Percentiles rank a stretch among this genome's conserved stretches.
Evolutionary conservation across 2,329 filamentous ascomycete genomes (phyloP).

Genomic region (Ilyonectria sp.): DNA sequence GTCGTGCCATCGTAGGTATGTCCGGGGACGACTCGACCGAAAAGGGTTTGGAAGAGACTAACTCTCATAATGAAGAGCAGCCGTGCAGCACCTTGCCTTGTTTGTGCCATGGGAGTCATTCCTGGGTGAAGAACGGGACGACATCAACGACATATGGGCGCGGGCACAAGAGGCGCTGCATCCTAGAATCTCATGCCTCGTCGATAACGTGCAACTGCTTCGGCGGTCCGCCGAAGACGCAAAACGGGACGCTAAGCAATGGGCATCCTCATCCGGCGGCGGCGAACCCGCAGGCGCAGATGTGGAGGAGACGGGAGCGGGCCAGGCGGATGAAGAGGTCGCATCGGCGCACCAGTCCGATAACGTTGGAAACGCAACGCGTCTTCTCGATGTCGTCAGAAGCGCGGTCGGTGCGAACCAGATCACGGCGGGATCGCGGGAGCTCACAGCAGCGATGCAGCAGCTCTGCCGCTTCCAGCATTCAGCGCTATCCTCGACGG

Average conservation of each 20-base stretch:
- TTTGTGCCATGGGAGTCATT: not conserved
- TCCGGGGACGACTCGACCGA: not conserved
- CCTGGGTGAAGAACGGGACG: not conserved
- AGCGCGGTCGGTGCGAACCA: constrained; percentile 5
- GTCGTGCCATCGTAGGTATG: not conserved
- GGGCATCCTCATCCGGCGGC: not conserved
- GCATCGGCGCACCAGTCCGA: not conserved
- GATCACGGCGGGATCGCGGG: constrained; percentile 16
- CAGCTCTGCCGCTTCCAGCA: constrained; percentile 18
- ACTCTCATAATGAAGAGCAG: not conserved
- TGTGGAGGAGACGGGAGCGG: no score
- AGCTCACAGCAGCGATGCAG: constrained; percentile 14
- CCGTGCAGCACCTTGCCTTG: not conserved
- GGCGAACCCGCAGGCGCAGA: not conserved
- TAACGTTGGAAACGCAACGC: not conserved
- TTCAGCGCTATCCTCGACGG: not conserved
- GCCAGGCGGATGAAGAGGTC: not conserved
- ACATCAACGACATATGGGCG: not conserved
- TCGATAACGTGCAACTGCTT: not conserved
- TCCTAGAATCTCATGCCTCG: not conserved
- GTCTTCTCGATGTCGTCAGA: constrained; percentile 22
- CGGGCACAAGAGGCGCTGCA: not conserved
- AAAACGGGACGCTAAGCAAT: constrained; percentile 6
- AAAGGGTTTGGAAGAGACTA: not conserved
- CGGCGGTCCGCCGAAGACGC: constrained; percentile 5